Evolutionary conservation across 2,329 filamentous ascomycete species (phyloP).

Genomic region (Aspergillus ibericus): DNA sequence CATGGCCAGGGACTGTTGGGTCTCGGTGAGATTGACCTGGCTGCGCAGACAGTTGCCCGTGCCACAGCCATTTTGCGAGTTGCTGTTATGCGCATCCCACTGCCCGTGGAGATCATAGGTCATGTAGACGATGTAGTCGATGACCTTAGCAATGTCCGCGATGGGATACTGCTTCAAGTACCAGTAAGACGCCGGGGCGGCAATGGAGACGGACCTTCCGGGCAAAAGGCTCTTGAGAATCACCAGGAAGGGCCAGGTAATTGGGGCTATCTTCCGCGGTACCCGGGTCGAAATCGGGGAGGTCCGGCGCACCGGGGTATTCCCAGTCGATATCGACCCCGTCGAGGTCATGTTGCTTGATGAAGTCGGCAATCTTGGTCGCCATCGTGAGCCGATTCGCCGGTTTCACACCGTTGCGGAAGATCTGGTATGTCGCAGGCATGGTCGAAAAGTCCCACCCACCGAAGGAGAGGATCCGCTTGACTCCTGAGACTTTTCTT

Average conservation of each 20-base stretch:
- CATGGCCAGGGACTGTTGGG: slow-evolving; percentile 35
- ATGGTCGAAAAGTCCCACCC: background rate
- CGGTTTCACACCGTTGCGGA: background rate
- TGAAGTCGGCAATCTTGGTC: background rate
- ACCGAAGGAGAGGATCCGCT: background rate
- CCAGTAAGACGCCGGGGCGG: slow-evolving; percentile 32
- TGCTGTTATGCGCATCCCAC: slow-evolving; percentile 8
- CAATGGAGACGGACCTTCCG: slow-evolving; percentile 24
- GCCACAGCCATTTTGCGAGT: slow-evolving; percentile 17
- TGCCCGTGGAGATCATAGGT: slow-evolving; percentile 19
- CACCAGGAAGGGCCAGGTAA: slow-evolving; percentile 35
- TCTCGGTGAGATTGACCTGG: slow-evolving; percentile 46
- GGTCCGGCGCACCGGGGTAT: slow-evolving; percentile 2
- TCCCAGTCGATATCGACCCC: slow-evolving; percentile 14
- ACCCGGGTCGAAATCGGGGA: slow-evolving; percentile 27
- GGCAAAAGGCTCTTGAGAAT: slow-evolving; percentile 21
- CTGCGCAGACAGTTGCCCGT: slow-evolving; percentile 37
- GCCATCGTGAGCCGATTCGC: background rate
- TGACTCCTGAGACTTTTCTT: background rate
- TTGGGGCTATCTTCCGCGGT: slow-evolving; percentile 29
- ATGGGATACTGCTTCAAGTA: slow-evolving; percentile 17
- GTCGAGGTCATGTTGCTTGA: background rate
- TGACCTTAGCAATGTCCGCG: background rate
- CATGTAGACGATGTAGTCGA: slow-evolving; percentile 19
- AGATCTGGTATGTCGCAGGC: background rate